phyloP scores from a whole-genome alignment of 306 rosid genomes.

The Clitoria ternatea region DNA sequence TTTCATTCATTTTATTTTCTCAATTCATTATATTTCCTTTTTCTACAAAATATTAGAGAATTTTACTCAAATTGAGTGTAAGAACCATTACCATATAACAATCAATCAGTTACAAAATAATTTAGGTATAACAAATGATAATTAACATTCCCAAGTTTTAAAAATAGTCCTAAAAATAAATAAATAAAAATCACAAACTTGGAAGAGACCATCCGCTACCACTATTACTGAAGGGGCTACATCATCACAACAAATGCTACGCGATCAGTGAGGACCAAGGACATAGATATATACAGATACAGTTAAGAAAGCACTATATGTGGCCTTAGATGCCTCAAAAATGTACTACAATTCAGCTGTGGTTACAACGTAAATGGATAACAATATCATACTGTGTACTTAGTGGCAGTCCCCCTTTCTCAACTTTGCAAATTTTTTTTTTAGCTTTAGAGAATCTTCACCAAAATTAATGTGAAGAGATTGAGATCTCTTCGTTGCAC shows the following conservation, averaged over 20 bases:
- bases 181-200: not conserved
- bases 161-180: not conserved
- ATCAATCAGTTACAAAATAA: no score
- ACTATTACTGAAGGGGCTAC: no score
- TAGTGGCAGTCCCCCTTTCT: not conserved
- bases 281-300: no score
- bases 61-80: no score
- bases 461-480: not conserved
- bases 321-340: not conserved
- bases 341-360: not conserved
- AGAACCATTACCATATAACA: no score
- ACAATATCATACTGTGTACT: no score
- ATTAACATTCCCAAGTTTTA: not conserved
- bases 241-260: not conserved
- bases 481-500: not conserved
- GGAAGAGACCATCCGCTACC: not conserved
- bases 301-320: slow-evolving; percentile 10
- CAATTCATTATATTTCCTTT: no score
- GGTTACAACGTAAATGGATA: no score
- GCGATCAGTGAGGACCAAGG: not conserved
- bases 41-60: no score
- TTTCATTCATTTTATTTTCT: no score
- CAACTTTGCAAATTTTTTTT: not conserved
- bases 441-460: not conserved
- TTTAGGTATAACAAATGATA: no score